Base-by-base conservation (phyloP, 768 basidiomycete species). In the Termitomyces sp. region DNA sequence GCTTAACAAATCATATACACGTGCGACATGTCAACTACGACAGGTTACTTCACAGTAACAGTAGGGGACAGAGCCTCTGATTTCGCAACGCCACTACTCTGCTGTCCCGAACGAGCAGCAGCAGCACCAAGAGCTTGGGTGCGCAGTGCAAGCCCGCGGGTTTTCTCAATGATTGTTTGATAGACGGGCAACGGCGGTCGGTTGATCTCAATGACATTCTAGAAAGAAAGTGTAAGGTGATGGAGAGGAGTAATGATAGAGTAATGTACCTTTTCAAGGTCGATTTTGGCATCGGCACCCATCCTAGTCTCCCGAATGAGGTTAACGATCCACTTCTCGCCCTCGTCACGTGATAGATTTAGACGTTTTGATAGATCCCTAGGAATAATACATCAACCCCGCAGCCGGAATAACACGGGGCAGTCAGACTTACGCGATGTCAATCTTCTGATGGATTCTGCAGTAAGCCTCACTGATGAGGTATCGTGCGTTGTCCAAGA, bases 291-390 rank as follows among this genome's bases (percentile, higher is more conserved):
- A 64, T 98, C 96, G 1, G 91, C 88, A 14, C 93, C 93, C 89
- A 96, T 93, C 45, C 94, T 83, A 6, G 95, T 96, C 72, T 98
- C 97, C 34, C 97, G 86, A 65, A 98, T 97, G 59, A 98, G 88
- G 76, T 98, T 98, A 65, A 98, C 97, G 59, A 98, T 96, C 96
- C 96, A 99, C 66, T 96, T 96, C 69, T 99, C 97, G 50, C 96
- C 97, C 67, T 98, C 97, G 61, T 94, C 94, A 41, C 79, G 83
- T n/a, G 90, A 87, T 47, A 98, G 81, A 70, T 98, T 98, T 14
- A 98, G 80, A 9, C 96, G 86, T 65, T 92, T 88, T 9, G 95
- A 97, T 12, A 98, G 82, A 66, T 97, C 93, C 57, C 94, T 94
- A 59, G 25, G 44, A 47, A 28, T 5, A 42, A 37, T 21, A 42